These are phyloP conservation scores for Metschnikowia koreensis DNA, from an alignment of 805 yeast species.

Conservation along the genomic window DNA sequence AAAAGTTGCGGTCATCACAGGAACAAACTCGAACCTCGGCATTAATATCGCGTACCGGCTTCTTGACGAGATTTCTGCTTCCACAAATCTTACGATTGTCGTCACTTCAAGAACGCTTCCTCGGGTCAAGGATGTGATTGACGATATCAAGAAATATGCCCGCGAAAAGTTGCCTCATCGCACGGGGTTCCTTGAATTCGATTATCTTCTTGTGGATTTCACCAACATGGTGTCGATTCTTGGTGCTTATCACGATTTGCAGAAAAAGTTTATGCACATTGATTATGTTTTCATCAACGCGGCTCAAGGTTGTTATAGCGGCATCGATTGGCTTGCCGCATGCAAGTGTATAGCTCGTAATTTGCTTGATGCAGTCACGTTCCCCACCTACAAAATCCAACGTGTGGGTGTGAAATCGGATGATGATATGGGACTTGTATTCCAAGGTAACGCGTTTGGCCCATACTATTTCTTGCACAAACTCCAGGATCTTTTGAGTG, in stretches of 20 bases:
- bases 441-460: constrained; percentile 95
- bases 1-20: constrained; percentile 42
- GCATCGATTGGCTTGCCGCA: constrained; percentile 85
- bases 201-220: constrained; percentile 86
- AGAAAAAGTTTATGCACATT: constrained; percentile 59
- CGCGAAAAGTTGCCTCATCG: constrained; percentile 32
- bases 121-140: constrained; percentile 74
- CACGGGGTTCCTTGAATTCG: constrained; percentile 69
- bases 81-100: constrained; percentile 65
- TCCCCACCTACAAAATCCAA: constrained; percentile 84
- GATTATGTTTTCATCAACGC: constrained; percentile 86
- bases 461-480: constrained; percentile 83
- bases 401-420: constrained; percentile 67
- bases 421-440: constrained; percentile 84
- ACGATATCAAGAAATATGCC: constrained; percentile 38
- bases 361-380: constrained; percentile 83
- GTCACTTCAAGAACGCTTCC: constrained; percentile 90
- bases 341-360: constrained; percentile 58
- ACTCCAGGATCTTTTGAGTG: constrained; percentile 53
- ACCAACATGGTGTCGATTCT: constrained; percentile 83
- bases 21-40: constrained; percentile 68
- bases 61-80: constrained; percentile 55
- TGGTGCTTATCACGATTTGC: constrained; percentile 69
- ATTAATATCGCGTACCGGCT: constrained; percentile 80
- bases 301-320: constrained; percentile 83